Base-by-base conservation (phyloP, 2,329 filamentous ascomycete genomes). In the Beauveria rudraprayagi region DNA sequence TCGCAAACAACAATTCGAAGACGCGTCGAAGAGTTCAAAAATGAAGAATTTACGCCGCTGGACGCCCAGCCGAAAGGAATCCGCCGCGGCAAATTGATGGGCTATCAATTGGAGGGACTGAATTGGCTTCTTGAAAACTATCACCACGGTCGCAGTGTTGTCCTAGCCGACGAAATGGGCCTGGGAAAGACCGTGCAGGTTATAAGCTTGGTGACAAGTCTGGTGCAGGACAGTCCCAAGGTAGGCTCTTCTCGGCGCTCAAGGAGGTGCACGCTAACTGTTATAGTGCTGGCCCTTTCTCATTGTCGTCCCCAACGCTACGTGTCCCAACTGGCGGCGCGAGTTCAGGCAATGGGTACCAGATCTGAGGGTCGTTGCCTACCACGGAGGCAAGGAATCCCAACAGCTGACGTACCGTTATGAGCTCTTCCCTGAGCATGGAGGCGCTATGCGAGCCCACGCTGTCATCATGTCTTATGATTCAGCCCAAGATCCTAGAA, bases 161-260 rank as follows among this genome's bases (percentile, higher is more conserved):
- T 97, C 62, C 82, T 97, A 7, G 94, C 94, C 0, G 94, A 99
- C 70, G 94, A 99, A 71, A 99, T 99, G 94, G 94, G 94, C 46
- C 83, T 99, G 2, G 94, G 94, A 37, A 99, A 99, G 77, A 99
- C 94, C 0, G 91, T 99, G 37, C 94, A 99, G 71, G 86, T 97
- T 57, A 89, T 97, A 63, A 85, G 87, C 3, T 83, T 96, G 64
- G 82, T 97, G 63, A 86, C 90, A 1, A 86, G 88, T 0, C 75
- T 97, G 43, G 80, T 88, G 26, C 81, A 88, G 63, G 82, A 87
- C 56, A 74, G 75, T n/a, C 85, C 85, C 6, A 77, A 83, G 66
- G 75, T 75, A 69, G 66, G 66, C 37, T 5, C 9, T 11, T 24
- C 4, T 5, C 16, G 9, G 56, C 14, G 26, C 14, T 8, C 19